Evolutionary conservation across 768 basidiomycete species (phyloP), one percentile per base, ranked within the genome.

Genomic region (Leccinum boreale): DNA sequence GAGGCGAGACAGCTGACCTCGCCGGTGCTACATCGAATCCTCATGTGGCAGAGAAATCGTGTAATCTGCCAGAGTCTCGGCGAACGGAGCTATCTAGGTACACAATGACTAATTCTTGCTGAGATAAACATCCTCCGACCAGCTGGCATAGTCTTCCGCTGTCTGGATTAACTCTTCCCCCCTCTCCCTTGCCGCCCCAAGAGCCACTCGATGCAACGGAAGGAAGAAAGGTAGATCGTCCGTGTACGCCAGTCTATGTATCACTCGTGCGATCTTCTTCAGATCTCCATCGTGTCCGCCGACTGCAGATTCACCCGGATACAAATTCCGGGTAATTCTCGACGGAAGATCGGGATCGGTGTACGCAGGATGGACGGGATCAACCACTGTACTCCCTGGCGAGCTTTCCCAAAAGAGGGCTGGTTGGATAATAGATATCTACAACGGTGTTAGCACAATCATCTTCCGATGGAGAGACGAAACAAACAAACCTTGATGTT

Each of bases 401-500:
- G 52, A 17, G 23, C 53, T 56, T 24, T 60, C 69, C 33, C 65
- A 65, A 50, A 69, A 67, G 48, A 58, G 56, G 35, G 65, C 65
- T 17, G 68, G 68, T 51, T 69, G 65, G 19, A 69, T n/a, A 8
- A 69, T 28, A 35, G 65, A 67, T 52, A 69, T 64, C 68, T 69
- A 23, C 48, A 29, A 42, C 11, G 15, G 10, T 21, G 42, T 61
- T 4, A 31, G 29, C 26, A 47, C 11, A 24, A 36, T 24, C 19
- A 12, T 44, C 28, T 28, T 45, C 15, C 24, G 12, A 21, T 14
- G 42, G 17, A 14, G 15, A n/a, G 28, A 15, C 7, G 26, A 15
- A 45, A 44, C 70, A 17, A 50, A 77, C 79, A n/a, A 52, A 77
- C 79, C 65, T 75, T 79, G 63, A 81, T 79, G 52, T 80, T 78